Evolutionary conservation across 2,329 filamentous ascomycete species (phyloP), one percentile per base, ranked within the genome.

Genomic region (Alternaria sp.): DNA sequence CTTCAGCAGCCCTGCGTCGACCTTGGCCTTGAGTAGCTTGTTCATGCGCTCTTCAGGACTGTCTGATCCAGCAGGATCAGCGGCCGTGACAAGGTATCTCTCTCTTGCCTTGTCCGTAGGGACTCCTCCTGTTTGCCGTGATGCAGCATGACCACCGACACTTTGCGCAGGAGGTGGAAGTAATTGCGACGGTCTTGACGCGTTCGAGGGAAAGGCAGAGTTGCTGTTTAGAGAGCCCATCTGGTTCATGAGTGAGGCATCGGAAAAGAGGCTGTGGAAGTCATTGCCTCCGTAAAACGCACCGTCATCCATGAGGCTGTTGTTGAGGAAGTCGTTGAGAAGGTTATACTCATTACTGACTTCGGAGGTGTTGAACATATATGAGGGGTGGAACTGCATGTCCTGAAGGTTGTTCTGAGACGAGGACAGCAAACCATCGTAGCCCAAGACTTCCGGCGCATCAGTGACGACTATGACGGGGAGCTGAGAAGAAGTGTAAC

Each of bases 261-360:
- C 88, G 46, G 85, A 84, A 76, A 88, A 89, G 10, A 89, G 79
- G 14, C 88, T 85, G 60, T 83, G 81, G 20, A 80, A 76, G 44
- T 84, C 82, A 54, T 79, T 78, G 64, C 76, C 73, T 46, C 74
- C 73, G 58, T 83, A 84, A 30, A 83, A 76, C 21, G 76, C 77
- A 58, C 80, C 82, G 67, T 85, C 94, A 82, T 98, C 94, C 68
- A 97, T 87, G 59, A 97, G 84, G 77, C 93, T 97, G 71, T 90
- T 96, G 80, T 94, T 96, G 65, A 99, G 87, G 78, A 98, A 98
- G 80, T 99, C 95, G 84, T 96, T 97, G 76, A 99, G 88, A 55
- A 98, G 84, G 78, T 97, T 97, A 80, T 97, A 97, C 84, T 99
- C 96, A 82, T 96, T 96, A 65, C 92, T 94, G 72, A 97, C 92